Percentiles rank a stretch among this genome's conserved stretches.
phyloP scores from a whole-genome alignment of 177 flowering plant genomes.

The Vitis hybrid region DNA sequence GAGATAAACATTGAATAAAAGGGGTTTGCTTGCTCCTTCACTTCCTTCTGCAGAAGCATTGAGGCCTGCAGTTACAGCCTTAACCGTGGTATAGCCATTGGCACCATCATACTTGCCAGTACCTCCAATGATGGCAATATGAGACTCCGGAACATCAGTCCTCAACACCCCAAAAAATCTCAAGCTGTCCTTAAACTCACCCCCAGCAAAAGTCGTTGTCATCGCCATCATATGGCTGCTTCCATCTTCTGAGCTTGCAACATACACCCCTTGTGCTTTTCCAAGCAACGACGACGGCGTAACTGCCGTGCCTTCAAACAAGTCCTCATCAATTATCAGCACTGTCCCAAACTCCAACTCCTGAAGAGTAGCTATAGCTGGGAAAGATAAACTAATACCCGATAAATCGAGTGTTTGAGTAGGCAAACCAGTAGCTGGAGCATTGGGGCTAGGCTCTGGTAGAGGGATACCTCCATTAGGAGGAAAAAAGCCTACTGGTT shows the following conservation, averaged over 20 bases:
- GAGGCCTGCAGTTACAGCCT: slow-evolving; percentile 22
- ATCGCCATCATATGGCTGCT: slow-evolving; percentile 58
- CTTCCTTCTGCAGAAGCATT: not conserved
- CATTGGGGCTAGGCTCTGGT: slow-evolving; percentile 17
- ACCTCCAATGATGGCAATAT: slow-evolving; percentile 65
- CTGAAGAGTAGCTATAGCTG: slow-evolving; percentile 45
- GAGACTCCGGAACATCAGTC: slow-evolving; percentile 39
- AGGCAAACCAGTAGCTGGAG: slow-evolving; percentile 10
- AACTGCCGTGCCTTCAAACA: slow-evolving; percentile 26
- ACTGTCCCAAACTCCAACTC: slow-evolving; percentile 52
- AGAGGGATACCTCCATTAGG: slow-evolving; percentile 27
- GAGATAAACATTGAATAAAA: slow-evolving; percentile 30
- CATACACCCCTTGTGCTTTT: slow-evolving; percentile 56
- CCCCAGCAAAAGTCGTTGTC: slow-evolving; percentile 31
- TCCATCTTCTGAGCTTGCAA: slow-evolving; percentile 50
- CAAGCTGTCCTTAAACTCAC: slow-evolving; percentile 41
- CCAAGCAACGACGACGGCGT: slow-evolving; percentile 37
- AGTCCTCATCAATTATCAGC: slow-evolving; percentile 40
- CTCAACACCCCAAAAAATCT: slow-evolving; percentile 59
- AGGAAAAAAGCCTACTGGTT: slow-evolving; percentile 34
- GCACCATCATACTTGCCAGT: slow-evolving; percentile 55
- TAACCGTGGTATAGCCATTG: slow-evolving; percentile 63
- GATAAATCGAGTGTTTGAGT: slow-evolving; percentile 30
- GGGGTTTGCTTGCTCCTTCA: slow-evolving; percentile 6
- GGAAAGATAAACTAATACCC: slow-evolving; percentile 31